Conservation (phyloP, 805 yeast genomes). For the Grigorovia humatica region DNA sequence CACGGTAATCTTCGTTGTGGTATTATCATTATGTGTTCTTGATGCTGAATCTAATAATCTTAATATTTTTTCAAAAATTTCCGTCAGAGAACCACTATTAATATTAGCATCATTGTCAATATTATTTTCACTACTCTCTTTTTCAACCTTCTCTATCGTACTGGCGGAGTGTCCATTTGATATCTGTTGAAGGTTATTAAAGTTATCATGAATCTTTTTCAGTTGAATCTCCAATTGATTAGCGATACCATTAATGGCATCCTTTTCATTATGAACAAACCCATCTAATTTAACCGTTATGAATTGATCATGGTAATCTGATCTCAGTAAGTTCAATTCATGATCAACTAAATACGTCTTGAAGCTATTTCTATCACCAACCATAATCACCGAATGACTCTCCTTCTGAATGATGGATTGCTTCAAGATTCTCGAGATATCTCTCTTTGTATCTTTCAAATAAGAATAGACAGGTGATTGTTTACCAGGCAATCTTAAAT, state of each 20-base stretch:
- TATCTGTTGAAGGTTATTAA: constrained; percentile 1
- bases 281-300: constrained; percentile 62
- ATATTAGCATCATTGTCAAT: constrained; percentile 23
- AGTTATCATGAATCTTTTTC: constrained; percentile 23
- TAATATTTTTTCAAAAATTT: constrained; percentile 51
- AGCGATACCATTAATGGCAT: constrained; percentile 80
- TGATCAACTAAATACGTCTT: constrained; percentile 55
- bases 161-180: not conserved
- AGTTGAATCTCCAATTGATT: constrained; percentile 56
- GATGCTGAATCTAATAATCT: constrained; percentile 36
- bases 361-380: constrained; percentile 77
- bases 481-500: constrained; percentile 14
- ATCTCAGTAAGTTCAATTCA: constrained; percentile 39
- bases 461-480: constrained; percentile 14
- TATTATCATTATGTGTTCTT: constrained; percentile 15
- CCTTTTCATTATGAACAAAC: constrained; percentile 55
- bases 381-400: constrained; percentile 68
- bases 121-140: not conserved
- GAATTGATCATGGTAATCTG: constrained; percentile 38
- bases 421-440: constrained; percentile 47
- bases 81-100: constrained; percentile 45
- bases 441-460: constrained; percentile 25
- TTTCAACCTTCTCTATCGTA: not conserved
- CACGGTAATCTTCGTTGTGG: constrained; percentile 40
- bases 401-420: constrained; percentile 59